Base-by-base conservation (phyloP, 2,329 filamentous ascomycete genomes). In the Neonectria coccinea region DNA sequence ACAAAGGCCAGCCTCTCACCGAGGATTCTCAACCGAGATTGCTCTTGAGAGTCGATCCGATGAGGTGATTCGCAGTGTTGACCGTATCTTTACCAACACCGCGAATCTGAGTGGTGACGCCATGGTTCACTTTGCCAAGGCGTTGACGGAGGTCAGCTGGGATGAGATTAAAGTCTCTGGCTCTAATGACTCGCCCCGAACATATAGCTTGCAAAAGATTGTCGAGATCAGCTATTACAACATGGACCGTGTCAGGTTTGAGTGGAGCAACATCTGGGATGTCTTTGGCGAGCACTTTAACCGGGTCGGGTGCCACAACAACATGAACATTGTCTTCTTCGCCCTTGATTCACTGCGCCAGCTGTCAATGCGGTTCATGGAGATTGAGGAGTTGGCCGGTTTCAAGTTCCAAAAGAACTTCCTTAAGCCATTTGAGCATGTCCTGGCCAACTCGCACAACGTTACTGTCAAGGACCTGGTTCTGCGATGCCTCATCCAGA, bases 391-490 rank as follows among this genome's bases (percentile, higher is more conserved):
- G 78, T 81, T 99, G 71, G 93, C 96, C 1, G 96, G 97, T 74
- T 99, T 99, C 87, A 98, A 98, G 79, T 99, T 99, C 76, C 96
- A 99, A 74, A 99, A 99, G 78, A 95, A 99, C 77, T 99, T 99
- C 78, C 82, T 99, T 58, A 98, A 97, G 79, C 96, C 97, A 0
- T 99, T 99, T 73, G 95, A 99, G 81, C 93, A 98, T 78, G 94
- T 99, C 72, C 93, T 99, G 82, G 91, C 92, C 62, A 98, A 99
- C 77, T 96, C 94, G 45, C 93, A 86, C 68, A 93, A 96, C 67
- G 90, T 97, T 18, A 90, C 92, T 1, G 96, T 99, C 73, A 99
- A 99, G 79, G 96, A 99, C 73, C 95, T 99, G 91, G 93, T 97
- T 50, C 83, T 99, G 25, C 89, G 95, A 47, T 99, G 97, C 76